Evolutionary conservation across 2,329 filamentous ascomycete species (phyloP).

Genomic region (Calonectria hongkongensis): DNA sequence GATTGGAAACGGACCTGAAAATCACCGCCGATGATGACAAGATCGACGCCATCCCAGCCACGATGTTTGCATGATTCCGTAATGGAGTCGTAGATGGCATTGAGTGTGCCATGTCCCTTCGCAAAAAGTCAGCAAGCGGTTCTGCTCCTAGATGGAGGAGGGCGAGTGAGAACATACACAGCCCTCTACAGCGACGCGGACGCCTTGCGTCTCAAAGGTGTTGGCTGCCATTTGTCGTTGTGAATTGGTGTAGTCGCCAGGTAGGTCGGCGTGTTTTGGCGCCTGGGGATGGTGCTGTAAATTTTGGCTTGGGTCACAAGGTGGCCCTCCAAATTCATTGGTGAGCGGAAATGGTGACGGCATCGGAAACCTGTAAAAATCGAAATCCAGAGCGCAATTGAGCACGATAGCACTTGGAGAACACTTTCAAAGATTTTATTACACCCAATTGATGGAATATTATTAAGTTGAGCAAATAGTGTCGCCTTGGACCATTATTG

Average conservation of each 20-base stretch:
- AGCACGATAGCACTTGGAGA: background rate
- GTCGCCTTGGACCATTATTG: too few relatives aligned
- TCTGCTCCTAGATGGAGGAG: too few relatives aligned
- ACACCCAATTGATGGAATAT: background rate
- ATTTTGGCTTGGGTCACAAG: conserved; percentile 11
- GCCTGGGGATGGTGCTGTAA: conserved; percentile 39
- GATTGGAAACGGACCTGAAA: conserved; percentile 79
- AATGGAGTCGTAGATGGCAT: conserved; percentile 92
- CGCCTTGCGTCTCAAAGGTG: conserved; percentile 64
- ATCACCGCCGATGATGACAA: conserved; percentile 96
- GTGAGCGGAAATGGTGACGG: background rate
- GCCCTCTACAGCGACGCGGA: conserved; percentile 90
- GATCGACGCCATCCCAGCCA: conserved; percentile 87
- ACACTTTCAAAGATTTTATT: background rate
- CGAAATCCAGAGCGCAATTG: background rate
- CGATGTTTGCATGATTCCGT: conserved; percentile 80
- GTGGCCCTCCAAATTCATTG: background rate
- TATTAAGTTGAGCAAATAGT: too few relatives aligned
- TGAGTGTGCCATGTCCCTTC: conserved; percentile 91
- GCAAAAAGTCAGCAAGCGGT: conserved; percentile 46
- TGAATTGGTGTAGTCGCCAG: conserved; percentile 43
- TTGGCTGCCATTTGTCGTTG: conserved; percentile 56
- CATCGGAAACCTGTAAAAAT: background rate
- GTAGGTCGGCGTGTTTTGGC: conserved; percentile 41
- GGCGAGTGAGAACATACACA: conserved; percentile 76